Evolutionary conservation across 108 stramenopile genomes (phyloP), one percentile per base, ranked within the genome.

Genomic region (Nitzschia sp.): DNA sequence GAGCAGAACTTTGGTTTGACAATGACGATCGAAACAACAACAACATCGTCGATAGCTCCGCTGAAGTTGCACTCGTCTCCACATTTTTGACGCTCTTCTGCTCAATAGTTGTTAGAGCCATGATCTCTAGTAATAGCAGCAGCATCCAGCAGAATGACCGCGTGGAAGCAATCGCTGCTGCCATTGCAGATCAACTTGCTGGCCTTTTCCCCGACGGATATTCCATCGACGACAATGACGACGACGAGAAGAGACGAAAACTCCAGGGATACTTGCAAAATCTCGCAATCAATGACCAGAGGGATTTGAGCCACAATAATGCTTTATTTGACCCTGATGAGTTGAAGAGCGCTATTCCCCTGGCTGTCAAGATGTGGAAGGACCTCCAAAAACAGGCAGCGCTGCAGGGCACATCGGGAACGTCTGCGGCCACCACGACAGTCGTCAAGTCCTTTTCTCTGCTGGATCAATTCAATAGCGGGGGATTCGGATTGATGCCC

Each of bases 401-500:
- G 18, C 6, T 17, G 9, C 9, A 42, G 6, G 38, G 38, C 51
- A 48, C 47, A 29, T 5, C 4, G 9, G 30, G 25, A 51, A 28
- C 47, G 26, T 4, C 28, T 65, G 38, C 36, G n/a, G 26, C 46
- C 5, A 23, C 17, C 4, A 19, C 19, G 4, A 51, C 49, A n/a
- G 49, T 19, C 5, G 21, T 23, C 8, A 73, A 51, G 13, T 65
- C 74, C 2, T 59, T 75, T 36, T 75, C 74, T 3, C 34, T 75
- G 8, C 38, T 75, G 27, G 74, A 75, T 35, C 65, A 75, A 47
- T 31, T 66, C 21, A 35, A 46, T 30, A 65, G 49, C 23, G 64
- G 64, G 13, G 38, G 66, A 9, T 59, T 59, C 59, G 19, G 17
- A 21, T 47, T 47, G 11, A 6, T 38, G n/a, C 1, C 34, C n/a